These are phyloP conservation scores for Naganishia antarctica DNA, from an alignment of 768 basidiomycete genomes.

Conservation along the genomic window DNA sequence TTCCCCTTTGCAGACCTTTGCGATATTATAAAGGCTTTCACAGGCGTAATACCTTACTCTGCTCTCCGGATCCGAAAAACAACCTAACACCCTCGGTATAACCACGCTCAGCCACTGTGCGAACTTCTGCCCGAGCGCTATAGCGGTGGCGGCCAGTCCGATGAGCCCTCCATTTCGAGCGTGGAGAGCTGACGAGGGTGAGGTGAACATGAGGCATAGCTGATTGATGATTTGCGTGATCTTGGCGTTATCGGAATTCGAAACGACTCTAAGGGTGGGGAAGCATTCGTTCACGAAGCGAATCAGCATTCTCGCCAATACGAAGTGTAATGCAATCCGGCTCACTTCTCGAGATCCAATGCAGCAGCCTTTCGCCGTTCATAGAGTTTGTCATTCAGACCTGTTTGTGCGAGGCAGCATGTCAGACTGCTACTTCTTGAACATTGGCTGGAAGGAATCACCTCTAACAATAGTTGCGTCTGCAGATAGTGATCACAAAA, in stretches of 20 bases:
- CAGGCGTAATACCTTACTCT: constrained; percentile 95
- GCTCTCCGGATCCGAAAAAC: constrained; percentile 91
- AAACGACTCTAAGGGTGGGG: constrained; percentile 54
- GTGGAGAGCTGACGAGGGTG: constrained; percentile 73
- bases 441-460: not conserved
- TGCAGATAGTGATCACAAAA: not conserved
- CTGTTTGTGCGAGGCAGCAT: too few relatives aligned
- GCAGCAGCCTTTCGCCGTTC: constrained; percentile 95
- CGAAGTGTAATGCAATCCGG: constrained; percentile 8
- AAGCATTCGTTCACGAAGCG: constrained; percentile 1
- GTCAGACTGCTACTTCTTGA: too few relatives aligned
- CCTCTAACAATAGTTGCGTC: constrained; percentile 18
- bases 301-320: not conserved
- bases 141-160: constrained; percentile 92
- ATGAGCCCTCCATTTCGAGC: constrained; percentile 92
- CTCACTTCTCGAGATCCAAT: constrained; percentile 87
- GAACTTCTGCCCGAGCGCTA: constrained; percentile 87
- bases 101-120: constrained; percentile 93
- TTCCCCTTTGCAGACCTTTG: constrained; percentile 85
- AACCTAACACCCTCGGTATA: constrained; percentile 76
- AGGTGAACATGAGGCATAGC: constrained; percentile 87
- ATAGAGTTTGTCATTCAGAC: constrained; percentile 53
- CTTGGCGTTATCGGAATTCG: constrained; percentile 70
- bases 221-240: constrained; percentile 88
- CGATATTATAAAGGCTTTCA: constrained; percentile 94